Percentiles rank a stretch among this genome's conserved stretches.
phyloP scores from a whole-genome alignment of 2,329 filamentous ascomycete genomes.

The Aspergillus costaricaensis region DNA sequence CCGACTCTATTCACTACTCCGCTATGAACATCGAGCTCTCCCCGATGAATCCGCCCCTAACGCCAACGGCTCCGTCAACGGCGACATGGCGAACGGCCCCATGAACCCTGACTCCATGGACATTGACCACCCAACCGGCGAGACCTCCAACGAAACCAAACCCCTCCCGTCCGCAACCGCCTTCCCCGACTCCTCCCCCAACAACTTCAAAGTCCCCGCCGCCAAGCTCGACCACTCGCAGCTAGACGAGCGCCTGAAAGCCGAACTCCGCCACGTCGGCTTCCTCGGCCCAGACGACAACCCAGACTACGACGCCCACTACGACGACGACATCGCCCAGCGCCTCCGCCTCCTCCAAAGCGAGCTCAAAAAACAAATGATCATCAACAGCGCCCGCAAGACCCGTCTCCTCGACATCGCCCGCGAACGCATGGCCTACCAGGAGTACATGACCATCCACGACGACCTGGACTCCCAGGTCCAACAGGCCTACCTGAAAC shows the following conservation, averaged over 20 bases:
- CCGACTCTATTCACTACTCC: conserved; percentile 76
- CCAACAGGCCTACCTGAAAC: conserved; percentile 91
- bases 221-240: conserved; percentile 81
- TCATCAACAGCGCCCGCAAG: conserved; percentile 89
- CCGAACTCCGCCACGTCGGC: conserved; percentile 87
- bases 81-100: conserved; percentile 50
- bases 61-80: conserved; percentile 58
- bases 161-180: conserved; percentile 69
- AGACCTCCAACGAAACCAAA: conserved; percentile 33
- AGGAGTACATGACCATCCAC: conserved; percentile 95
- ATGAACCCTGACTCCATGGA: conserved; percentile 53
- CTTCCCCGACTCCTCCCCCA: conserved; percentile 75
- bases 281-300: conserved; percentile 71
- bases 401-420: conserved; percentile 81
- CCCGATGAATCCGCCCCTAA: conserved; percentile 58
- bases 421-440: conserved; percentile 89
- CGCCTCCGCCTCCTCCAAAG: conserved; percentile 82
- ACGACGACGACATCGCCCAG: conserved; percentile 90
- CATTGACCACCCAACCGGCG: conserved; percentile 49
- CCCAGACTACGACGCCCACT: conserved; percentile 84
- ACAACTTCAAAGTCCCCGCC: conserved; percentile 75
- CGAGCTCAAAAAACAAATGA: conserved; percentile 77
- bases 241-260: conserved; percentile 86
- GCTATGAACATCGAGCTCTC: conserved; percentile 64
- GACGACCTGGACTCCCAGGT: conserved; percentile 96